Evolutionary conservation across 306 rosid species (phyloP), one percentile per base, ranked within the genome.

Genomic region (Alnus rubra): DNA sequence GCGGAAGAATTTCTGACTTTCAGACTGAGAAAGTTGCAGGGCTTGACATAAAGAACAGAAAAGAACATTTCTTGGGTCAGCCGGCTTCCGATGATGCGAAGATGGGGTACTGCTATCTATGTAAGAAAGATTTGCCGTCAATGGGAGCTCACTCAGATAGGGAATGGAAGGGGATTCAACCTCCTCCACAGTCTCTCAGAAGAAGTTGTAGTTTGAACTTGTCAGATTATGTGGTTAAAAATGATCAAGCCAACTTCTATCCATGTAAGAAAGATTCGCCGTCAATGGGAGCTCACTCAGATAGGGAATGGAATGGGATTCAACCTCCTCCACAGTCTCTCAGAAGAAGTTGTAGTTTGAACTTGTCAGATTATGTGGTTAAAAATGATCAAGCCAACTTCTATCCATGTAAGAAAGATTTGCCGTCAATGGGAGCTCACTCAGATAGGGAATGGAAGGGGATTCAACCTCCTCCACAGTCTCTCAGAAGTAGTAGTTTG

Each of bases 371-470:
- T 23, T 23, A 23, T 23, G 28, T 23, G 28, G 28, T 23, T 23
- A 56, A 7, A 15, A 10, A 47, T 37, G 15, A 48, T 23, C 28
- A 23, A 23, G 28, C 28, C 28, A 23, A 23, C 28, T 23, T 23
- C 28, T 23, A 23, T 23, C 28, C 28, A 23, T 82, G 89, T 49
- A 28, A 15, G 0, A 82, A 55, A 42, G 52, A 19, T 12, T 86
- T 86, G 35, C 63, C 62, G 16, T 68, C 84, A 5, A 18, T 23
- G 60, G 77, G 80, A 58, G 74, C 71, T 75, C 89, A 83, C 75
- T 76, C 87, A 0, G 79, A 75, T 2, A 71, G 86, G 2, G 5
- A 37, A 0, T 74, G 85, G 89, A 82, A 76, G 78, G 92, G 87
- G 37, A 50, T 86, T 19, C 60, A 42, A 19, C 86, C 73, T 15